Evolutionary conservation across 805 yeast genomes (phyloP), one percentile per base, ranked within the genome.

Genomic region (Candida montana): DNA sequence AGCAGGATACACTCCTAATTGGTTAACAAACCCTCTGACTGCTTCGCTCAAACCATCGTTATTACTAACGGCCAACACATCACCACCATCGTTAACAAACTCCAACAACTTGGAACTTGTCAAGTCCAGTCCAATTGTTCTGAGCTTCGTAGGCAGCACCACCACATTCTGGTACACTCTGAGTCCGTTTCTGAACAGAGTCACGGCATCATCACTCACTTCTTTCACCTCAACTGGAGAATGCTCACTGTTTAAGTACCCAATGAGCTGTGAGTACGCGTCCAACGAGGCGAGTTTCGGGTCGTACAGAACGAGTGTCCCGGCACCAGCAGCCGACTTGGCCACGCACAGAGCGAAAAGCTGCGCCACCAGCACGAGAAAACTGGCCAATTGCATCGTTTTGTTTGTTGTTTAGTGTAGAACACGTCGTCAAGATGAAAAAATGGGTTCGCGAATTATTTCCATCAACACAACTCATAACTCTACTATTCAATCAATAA

Each of bases 1-100:
- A 37, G 93, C 75, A 44, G 96, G 85, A 54, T 70, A 76, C 39
- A 93, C 80, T 26, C 96, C 99, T 49, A 90, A 64, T 58, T 90
- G 88, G 54, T 79, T 77, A 49, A 87, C 72, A 53, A 83, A 81
- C 3, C 74, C 65, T 46, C 87, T 77, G 27, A 83, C 63, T 16
- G 81, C 75, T 20, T 83, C 86, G 31, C 82, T 77, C 13, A 71
- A 55, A 15, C 74, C 75, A 8, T 53, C 48, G 18, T 81, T 74
- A 30, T 73, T 63, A 0, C 83, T 73, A 12, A 87, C 67, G 12
- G 81, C 75, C 15, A 93, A 54, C 8, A 93, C 59, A 58, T 89
- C 84, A 46, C 96, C 96, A 35, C 91, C 87, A 12, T 67, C 70
- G 47, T 61, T 61, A 49, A 80, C 68, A 54, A 80, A 87, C 31